Base-by-base conservation (phyloP, 768 basidiomycete genomes). In the Serendipita vermifera region DNA sequence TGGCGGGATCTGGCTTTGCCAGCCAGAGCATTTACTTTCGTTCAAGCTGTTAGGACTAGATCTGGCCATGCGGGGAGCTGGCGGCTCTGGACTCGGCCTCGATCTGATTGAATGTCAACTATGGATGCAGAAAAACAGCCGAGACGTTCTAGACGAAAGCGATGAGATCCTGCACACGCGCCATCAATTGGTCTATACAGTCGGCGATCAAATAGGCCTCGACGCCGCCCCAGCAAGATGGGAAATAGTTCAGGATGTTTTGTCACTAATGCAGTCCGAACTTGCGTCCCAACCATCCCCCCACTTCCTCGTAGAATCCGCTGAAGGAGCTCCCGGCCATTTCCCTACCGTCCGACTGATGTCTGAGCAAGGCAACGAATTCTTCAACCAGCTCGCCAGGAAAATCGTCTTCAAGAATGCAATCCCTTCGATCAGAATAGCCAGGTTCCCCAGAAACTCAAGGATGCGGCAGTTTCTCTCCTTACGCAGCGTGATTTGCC, bases 11-110 rank as follows among this genome's bases (percentile, higher is more conserved):
- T 62, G 78, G 11, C 65, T 80, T 0, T 57, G 67, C 9, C 79
- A 80, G 43, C 79, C 78, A 0, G 78, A 80, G 41, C 76, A 80
- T 27, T 65, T 77, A 11, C 67, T 80, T 2, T 80, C 79, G 0
- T 74, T 75, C 57, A 69, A 71, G 59, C 66, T 80, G 15, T 71
- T 75, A 69, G 69, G 67, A 2, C 64, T 78, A 22, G 72, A 80
- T 56, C 65, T 66, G 27, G 55, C 70, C 7, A 27, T 32, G 14
- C 40, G 11, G 6, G 3, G 55, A 3, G 57, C 60, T 11, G 59
- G 64, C 5, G 11, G 26, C 39, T 20, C 15, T 7, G 39, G 26
- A n/a, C 17, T 26, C 2, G 39, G 39, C 5, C 17, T 7, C 9
- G 39, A 41, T 9, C 39, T 41, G 6, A 26, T 41, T n/a, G 17